Evolutionary conservation across 345 rosid genomes (phyloP), one percentile per base, ranked within the genome.

Genomic region (Schrenkiella parvula): DNA sequence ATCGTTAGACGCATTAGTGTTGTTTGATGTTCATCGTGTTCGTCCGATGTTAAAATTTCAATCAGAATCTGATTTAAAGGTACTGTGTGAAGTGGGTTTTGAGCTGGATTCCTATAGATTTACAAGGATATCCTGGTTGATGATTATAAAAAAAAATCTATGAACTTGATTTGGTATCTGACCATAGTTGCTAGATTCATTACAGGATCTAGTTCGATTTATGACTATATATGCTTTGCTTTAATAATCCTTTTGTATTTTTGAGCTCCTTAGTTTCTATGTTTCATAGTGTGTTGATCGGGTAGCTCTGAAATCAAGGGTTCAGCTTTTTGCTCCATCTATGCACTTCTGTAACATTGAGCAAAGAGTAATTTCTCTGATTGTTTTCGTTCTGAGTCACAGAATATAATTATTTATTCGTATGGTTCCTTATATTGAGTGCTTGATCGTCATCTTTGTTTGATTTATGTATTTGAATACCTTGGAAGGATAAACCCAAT

Each of bases 31-130:
- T 73, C 29, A 11, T 73, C 18, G 43, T 50, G 19, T 52, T 63
- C 35, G 22, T 66, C 61, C 21, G 53, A 21, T 74, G n/a, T 50
- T 35, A 22, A 21, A 4, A 28, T n/a, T 65, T 15, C 7, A 29
- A 25, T 10, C 41, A 63, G 61, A 76, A 59, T 68, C 70, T 68
- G 70, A 68, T 62, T 28, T 8, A 22, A 25, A 19, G 42, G 4
- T 58, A 39, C 21, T 38, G 41, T 77, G 37, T 77, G 44, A 77
- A 71, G 68, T 77, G 66, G 64, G 63, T 10, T 56, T 50, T 70
- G 72, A 76, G 76, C 62, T 76, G 22, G 68, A 37, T 66, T 64
- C 39, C 1, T 44, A 0, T 17, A 38, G 67, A 38, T 64, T 65
- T 58, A 46, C 60, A n/a, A 0, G 3, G 47, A 66, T 41, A 22